A percentile compares a stretch with the other conserved stretches of the same genome.
phyloP scores from a whole-genome alignment of 352 stramenopile genomes.

The Phytophthora nicotianae region DNA sequence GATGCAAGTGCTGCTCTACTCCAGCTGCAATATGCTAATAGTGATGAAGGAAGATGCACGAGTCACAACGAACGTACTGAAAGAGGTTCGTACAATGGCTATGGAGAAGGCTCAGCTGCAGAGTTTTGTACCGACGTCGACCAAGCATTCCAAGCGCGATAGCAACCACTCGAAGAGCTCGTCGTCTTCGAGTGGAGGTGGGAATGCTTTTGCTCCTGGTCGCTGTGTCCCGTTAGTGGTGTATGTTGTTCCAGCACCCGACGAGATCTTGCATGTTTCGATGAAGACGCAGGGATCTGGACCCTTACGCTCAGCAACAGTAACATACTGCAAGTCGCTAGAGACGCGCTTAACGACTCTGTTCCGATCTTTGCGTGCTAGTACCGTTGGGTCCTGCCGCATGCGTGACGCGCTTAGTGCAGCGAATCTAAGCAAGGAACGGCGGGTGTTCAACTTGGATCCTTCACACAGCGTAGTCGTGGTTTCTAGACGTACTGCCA shows the following conservation, averaged over 20 bases:
- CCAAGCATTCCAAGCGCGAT: constrained; percentile 49
- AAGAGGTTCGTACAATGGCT: constrained; percentile 49
- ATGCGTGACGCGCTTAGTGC: constrained; percentile 60
- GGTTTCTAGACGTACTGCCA: constrained; percentile 44
- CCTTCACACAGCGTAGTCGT: constrained; percentile 73
- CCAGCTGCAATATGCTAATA: constrained; percentile 66
- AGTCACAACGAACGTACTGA: constrained; percentile 51
- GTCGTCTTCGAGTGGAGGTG: constrained; percentile 11
- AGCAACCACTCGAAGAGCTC: constrained; percentile 29
- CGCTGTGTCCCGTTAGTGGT: constrained; percentile 70
- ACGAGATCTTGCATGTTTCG: constrained; percentile 48
- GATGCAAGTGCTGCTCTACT: constrained; percentile 69
- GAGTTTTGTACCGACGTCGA: constrained; percentile 28
- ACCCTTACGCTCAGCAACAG: constrained; percentile 48
- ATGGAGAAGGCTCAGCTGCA: constrained; percentile 66
- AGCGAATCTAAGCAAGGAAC: constrained; percentile 67
- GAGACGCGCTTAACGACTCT: constrained; percentile 58
- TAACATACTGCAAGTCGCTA: constrained; percentile 61
- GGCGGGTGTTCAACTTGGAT: constrained; percentile 70
- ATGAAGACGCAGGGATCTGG: constrained; percentile 35
- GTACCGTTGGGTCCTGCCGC: constrained; percentile 54
- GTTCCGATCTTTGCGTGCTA: constrained; percentile 60
- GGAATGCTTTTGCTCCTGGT: constrained; percentile 57
- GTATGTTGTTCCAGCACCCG: constrained; percentile 60
- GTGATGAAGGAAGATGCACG: constrained; percentile 46